Evolutionary conservation across 371 early-diverging fungal genomes (phyloP), one percentile per base, ranked within the genome.

Genomic region (Blakeslea trispora): DNA sequence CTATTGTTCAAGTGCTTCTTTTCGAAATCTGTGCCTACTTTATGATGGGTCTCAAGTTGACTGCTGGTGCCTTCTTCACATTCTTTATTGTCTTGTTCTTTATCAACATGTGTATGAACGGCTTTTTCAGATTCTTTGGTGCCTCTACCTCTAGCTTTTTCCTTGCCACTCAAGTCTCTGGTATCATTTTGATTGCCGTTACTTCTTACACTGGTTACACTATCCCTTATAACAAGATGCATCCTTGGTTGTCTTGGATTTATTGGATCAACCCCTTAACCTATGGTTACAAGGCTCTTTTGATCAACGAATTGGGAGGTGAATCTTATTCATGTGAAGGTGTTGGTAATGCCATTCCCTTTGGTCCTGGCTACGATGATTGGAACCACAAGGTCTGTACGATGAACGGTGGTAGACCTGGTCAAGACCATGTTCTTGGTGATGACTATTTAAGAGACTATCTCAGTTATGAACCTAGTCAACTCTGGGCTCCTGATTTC

Each of bases 221-320:
- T 39, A 81, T 86, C 46, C 83, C 85, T 14, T 79, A 77, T 46
- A 57, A 42, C 7, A 57, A 71, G 9, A 88, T 90, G 88, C 80
- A 87, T 54, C 85, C 81, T 45, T 87, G 85, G 83, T 73, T 90
- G 17, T 77, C 74, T 51, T 88, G 87, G 88, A 78, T 88, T 28
- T 84, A 79, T 63, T 88, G 83, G 80, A 76, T 87, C 53, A 85
- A 81, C 49, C 85, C 89, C 13, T 64, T 90, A 19, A 81, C 85
- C 1, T 88, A 87, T 55, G 81, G 83, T 15, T 81, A 79, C 65
- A 74, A 81, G 62, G 82, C 85, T 1, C 63, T 90, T 32, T 53
- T 86, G 37, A 73, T 78, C 15, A 90, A 90, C 64, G 90, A 90
- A 66, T 78, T 83, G 64, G 63, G 64, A n/a, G 77, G 80, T 14